Base-by-base conservation (phyloP, 192 early-diverging fungal genomes). In the Coemansia umbellata region DNA sequence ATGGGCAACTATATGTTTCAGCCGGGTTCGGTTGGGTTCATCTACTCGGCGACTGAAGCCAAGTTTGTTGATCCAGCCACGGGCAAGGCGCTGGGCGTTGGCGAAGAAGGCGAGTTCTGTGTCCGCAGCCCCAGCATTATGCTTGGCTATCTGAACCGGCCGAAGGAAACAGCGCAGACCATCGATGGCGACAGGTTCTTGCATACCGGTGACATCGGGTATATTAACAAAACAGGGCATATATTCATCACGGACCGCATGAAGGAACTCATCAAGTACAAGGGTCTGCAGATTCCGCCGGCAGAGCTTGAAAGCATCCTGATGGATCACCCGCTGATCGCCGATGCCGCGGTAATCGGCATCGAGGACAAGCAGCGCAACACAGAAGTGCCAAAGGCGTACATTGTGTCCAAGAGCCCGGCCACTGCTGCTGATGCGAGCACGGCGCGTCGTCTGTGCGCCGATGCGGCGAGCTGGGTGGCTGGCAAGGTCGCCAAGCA, bases 251-350 rank as follows among this genome's bases (percentile, higher is more conserved):
- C 81, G 13, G 87, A 85, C 57, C 84, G 94, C 5, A 52, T 88
- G 18, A 95, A 94, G 76, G 89, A 92, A 50, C 80, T 95, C 36
- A 94, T 94, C 72, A 97, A 97, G 62, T 94, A 91, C 84, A 94
- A 96, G 59, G 81, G 84, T 0, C 61, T 80, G 55, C 78, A 82
- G 68, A 87, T 97, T 5, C 78, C 91, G 0, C 91, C 92, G 1
- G 88, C 91, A 5, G 91, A 97, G 63, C 63, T 97, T 4, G 94
- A 94, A 54, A 82, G 80, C 9, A 31, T 86, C 37, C 55, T 93
- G 53, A 44, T 90, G 9, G 60, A 79, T 6, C 86, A 94, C 47
- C 83, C 82, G 1, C 26, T 32, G 10, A 72, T 97, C 30, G 60
- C 70, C 7, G 88, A 90, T 51, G 81, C 78, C 2, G 84, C 82